Conservation (phyloP, 2,329 filamentous ascomycete species). For the Cytospora piceae region DNA sequence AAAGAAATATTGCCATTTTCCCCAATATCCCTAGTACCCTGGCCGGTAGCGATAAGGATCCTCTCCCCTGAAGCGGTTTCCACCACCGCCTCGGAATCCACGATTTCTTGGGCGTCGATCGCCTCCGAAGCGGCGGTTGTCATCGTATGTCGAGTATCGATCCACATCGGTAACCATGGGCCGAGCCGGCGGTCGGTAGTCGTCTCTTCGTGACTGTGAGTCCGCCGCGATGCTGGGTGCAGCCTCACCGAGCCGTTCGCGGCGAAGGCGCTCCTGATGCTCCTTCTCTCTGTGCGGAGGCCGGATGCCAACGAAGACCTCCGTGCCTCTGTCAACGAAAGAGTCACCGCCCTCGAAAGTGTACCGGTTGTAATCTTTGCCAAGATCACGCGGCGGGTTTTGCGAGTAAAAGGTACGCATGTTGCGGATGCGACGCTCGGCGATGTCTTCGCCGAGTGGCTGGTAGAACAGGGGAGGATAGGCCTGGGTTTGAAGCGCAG, state of each 20-base stretch:
- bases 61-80: constrained; percentile 27
- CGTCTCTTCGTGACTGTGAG: constrained; percentile 21
- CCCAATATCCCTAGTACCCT: constrained; percentile 12
- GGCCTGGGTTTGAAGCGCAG: constrained; percentile 35
- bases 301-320: constrained; percentile 68
- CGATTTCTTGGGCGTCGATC: constrained; percentile 28
- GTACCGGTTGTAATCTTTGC: constrained; percentile 67
- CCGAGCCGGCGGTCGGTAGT: constrained; percentile 22
- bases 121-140: constrained; percentile 22
- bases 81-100: constrained; percentile 27
- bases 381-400: constrained; percentile 46
- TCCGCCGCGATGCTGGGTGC: constrained; percentile 19
- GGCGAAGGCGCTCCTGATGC: constrained; percentile 33
- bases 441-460: constrained; percentile 67
- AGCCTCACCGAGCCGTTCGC: constrained; percentile 24
- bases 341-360: constrained; percentile 69
- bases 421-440: constrained; percentile 64
- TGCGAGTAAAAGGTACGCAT: constrained; percentile 47
- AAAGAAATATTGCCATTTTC: not conserved
- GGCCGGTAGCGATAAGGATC: constrained; percentile 30
- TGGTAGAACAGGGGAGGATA: constrained; percentile 50
- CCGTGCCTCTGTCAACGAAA: constrained; percentile 73
- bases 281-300: constrained; percentile 59
- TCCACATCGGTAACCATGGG: constrained; percentile 23
- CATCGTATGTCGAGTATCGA: constrained; percentile 21